Evolutionary conservation across 2,329 filamentous ascomycete genomes (phyloP), one percentile per base, ranked within the genome.

Genomic region (Corniculantispora saksenae): DNA sequence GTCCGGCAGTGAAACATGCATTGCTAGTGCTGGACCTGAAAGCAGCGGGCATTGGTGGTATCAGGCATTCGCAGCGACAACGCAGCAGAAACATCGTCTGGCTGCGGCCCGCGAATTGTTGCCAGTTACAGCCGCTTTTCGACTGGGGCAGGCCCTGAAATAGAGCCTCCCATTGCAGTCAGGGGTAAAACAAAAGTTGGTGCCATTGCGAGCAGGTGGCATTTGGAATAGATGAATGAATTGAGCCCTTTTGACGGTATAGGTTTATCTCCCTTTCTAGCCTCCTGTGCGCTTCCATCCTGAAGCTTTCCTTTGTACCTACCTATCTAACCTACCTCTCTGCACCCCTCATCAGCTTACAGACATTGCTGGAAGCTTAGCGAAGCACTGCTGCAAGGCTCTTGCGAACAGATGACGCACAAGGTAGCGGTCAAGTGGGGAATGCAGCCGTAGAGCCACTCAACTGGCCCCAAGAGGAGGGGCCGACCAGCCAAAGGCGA

Each of bases 381-480:
- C 55, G 40, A 43, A 58, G 25, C 25, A 9, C 25, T 5, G 32
- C 17, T 58, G 19, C 19, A 21, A 57, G 35, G 23, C 35, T 25
- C 19, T 8, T 21, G 25, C 19, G 27, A 23, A 10, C 48, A 35
- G 50, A 63, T 63, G 60, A 63, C 60, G 60, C 60, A 56, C 51
- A 48, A 63, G 40, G 50, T 55, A n/a, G 25, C 25, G 40, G 51
- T n/a, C n/a, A 38, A 55, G 60, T 63, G 60, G 60, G 23, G 60
- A 47, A 61, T 48, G 45, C 25, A 47, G 25, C 35, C 25, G 38
- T 21, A 19, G 10, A 51, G 32, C 45, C 35, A 40, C 47, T 50
- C 57, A 43, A 60, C n/a, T 45, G 25, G n/a, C 12, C 23, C 21
- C 12, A 23, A 35, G 38, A 38, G 12, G 19, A 58, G 51, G 23